Evolutionary conservation across 2,329 filamentous ascomycete genomes (phyloP).

Genomic region (Parasarocladium wereldwijsianum): DNA sequence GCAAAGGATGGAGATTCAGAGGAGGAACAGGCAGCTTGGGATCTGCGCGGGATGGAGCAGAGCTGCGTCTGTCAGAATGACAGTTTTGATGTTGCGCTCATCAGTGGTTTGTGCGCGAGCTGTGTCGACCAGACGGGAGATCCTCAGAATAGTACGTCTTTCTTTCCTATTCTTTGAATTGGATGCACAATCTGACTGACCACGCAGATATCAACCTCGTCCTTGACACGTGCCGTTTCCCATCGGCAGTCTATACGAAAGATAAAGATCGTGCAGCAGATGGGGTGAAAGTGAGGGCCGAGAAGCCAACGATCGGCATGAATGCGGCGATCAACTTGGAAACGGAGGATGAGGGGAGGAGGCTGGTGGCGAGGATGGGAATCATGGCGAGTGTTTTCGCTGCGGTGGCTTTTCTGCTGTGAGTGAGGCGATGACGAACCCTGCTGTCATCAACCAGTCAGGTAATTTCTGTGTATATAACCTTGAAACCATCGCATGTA

Average conservation of each 20-base stretch:
- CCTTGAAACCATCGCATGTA: too few relatives aligned
- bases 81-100: slow-evolving; percentile 23
- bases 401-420: too few relatives aligned
- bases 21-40: slow-evolving; percentile 7
- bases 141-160: slow-evolving; percentile 16
- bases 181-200: not conserved
- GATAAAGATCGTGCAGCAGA: slow-evolving; percentile 16
- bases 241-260: slow-evolving; percentile 13
- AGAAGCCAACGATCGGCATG: slow-evolving; percentile 9
- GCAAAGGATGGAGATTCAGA: slow-evolving; percentile 6
- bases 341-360: not conserved
- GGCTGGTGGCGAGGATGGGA: not conserved
- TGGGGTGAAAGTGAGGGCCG: slow-evolving; percentile 19
- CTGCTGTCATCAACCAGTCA: too few relatives aligned
- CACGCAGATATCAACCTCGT: slow-evolving; percentile 21
- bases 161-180: not conserved
- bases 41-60: slow-evolving; percentile 13
- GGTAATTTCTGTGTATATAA: too few relatives aligned
- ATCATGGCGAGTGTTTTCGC: too few relatives aligned
- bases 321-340: not conserved
- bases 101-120: slow-evolving; percentile 23
- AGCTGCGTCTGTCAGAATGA: slow-evolving; percentile 22
- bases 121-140: slow-evolving; percentile 19
- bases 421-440: too few relatives aligned
- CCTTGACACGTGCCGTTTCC: slow-evolving; percentile 20